Percentiles rank a stretch among this genome's conserved stretches.
These are phyloP conservation scores for Ascoidea tarda DNA, from an alignment of 805 yeast species.

Conservation along the genomic window DNA sequence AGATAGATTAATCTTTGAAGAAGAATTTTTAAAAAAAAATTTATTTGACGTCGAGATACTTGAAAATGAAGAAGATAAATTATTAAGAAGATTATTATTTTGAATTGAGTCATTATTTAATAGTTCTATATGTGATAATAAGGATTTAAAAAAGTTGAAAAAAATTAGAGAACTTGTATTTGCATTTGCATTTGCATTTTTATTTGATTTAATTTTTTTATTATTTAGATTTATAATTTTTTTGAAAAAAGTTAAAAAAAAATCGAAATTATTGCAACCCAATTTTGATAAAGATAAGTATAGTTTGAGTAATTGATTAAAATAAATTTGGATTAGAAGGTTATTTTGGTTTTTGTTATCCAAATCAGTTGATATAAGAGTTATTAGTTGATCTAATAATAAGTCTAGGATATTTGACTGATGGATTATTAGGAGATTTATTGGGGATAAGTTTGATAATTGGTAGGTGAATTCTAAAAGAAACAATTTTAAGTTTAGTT, in stretches of 20 bases:
- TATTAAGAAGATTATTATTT: too few relatives aligned
- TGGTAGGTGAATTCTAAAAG: constrained; percentile 6
- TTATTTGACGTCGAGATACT: not conserved
- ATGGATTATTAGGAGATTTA: constrained; percentile 3
- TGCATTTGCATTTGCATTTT: not conserved
- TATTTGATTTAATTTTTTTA: not conserved
- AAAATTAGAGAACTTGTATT: not conserved
- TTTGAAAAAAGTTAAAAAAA: constrained; percentile 1
- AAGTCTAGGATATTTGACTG: constrained; percentile 4
- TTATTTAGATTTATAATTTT: constrained; percentile 6
- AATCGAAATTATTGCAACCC: constrained; percentile 5
- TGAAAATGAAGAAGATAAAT: too few relatives aligned
- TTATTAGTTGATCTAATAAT: constrained; percentile 1
- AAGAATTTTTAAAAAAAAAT: too few relatives aligned
- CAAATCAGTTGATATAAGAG: not conserved
- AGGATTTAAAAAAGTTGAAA: constrained; percentile 1
- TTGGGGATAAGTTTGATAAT: constrained; percentile 1
- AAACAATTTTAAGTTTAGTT: constrained; percentile 5
- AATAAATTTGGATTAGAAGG: not conserved
- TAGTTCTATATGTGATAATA: constrained; percentile 1
- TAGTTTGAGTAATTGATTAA: constrained; percentile 3
- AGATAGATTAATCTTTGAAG: not conserved
- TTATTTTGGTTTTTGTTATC: not conserved
- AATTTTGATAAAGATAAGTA: constrained; percentile 4
- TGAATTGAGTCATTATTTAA: constrained; percentile 1